Evolutionary conservation across 2,329 filamentous ascomycete genomes (phyloP).

Genomic region (Sarocladium brachiariae): DNA sequence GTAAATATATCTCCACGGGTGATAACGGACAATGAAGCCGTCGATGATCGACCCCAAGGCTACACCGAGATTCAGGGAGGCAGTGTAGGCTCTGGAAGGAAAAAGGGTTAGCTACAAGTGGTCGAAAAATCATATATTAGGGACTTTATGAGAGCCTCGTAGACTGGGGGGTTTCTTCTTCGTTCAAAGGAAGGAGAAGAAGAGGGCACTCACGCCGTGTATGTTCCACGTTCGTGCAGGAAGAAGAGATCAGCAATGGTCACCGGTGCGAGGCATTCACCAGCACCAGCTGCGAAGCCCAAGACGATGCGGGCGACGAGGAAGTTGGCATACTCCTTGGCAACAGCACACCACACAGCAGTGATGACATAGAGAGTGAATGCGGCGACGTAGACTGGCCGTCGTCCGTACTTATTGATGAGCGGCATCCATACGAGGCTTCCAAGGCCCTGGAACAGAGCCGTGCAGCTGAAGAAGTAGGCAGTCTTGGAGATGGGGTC

Average conservation of each 20-base stretch:
- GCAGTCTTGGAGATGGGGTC: slow-evolving; percentile 35
- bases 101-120: no score
- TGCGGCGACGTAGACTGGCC: slow-evolving; percentile 35
- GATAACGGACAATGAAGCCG: slow-evolving; percentile 41
- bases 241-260: slow-evolving; percentile 51
- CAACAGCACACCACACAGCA: slow-evolving; percentile 36
- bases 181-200: no score
- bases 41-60: slow-evolving; percentile 35
- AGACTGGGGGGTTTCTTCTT: no score
- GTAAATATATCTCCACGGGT: slow-evolving; percentile 45
- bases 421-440: slow-evolving; percentile 41
- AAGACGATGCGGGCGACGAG: slow-evolving; percentile 42
- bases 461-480: slow-evolving; percentile 47
- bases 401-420: slow-evolving; percentile 37
- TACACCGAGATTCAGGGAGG: slow-evolving; percentile 34
- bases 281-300: slow-evolving; percentile 46
- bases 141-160: no score
- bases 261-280: slow-evolving; percentile 41
- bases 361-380: slow-evolving; percentile 35
- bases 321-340: slow-evolving; percentile 32
- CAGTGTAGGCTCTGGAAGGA: slow-evolving; percentile 35
- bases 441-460: slow-evolving; percentile 41
- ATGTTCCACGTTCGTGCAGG: slow-evolving; percentile 44
- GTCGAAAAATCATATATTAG: no score
- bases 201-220: no score